These are phyloP conservation scores for Alternaria gaisen DNA, from an alignment of 2,329 filamentous ascomycete species.

Conservation along the genomic window DNA sequence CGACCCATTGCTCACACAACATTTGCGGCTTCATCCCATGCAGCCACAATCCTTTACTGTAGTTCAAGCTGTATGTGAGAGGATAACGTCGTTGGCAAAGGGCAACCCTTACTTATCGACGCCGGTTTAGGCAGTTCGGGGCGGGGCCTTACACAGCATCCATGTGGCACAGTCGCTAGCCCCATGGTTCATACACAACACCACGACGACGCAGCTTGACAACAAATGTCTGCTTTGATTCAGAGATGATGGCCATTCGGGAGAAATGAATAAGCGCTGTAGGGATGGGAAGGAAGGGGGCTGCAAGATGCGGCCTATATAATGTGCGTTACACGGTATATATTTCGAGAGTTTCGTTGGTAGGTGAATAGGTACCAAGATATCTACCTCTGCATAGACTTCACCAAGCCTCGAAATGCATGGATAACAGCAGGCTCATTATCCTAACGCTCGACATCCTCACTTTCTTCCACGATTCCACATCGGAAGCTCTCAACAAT, in stretches of 20 bases:
- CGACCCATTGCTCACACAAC: neutral
- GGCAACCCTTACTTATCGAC: neutral
- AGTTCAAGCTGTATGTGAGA: neutral
- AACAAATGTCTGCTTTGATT: neutral
- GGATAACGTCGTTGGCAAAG: neutral
- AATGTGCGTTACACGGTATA: neutral
- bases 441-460: neutral
- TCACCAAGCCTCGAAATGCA: neutral
- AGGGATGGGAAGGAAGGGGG: neutral
- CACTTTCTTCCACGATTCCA: neutral
- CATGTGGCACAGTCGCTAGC: neutral
- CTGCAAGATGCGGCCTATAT: neutral
- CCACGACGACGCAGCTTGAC: neutral
- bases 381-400: neutral
- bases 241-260: neutral
- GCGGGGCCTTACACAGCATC: neutral
- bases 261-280: neutral
- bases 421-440: neutral
- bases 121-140: neutral
- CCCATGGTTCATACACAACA: neutral
- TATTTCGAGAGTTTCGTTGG: neutral
- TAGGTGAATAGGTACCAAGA: neutral
- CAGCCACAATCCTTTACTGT: neutral
- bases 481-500: constrained; percentile 16
- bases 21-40: neutral